A percentile compares a stretch with the other conserved stretches of the same genome.
These are phyloP conservation scores for Fusarium pininemorale DNA, from an alignment of 2,329 filamentous ascomycete genomes.

Conservation along the genomic window DNA sequence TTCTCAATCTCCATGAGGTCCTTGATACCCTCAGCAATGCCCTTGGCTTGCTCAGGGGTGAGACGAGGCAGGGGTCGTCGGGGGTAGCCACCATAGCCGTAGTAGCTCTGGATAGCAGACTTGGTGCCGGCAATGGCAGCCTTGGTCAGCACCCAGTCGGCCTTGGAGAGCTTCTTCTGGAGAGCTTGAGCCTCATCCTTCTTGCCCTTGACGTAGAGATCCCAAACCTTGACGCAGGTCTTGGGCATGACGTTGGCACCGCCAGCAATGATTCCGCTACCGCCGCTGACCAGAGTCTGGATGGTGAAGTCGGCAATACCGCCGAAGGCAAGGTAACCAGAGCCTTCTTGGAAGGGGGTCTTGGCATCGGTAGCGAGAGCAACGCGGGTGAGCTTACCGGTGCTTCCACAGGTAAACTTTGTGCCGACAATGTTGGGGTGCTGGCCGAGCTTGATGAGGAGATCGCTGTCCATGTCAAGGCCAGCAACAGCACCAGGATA, in stretches of 20 bases:
- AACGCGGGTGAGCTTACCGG: constrained; percentile 86
- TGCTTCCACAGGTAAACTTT: constrained; percentile 93
- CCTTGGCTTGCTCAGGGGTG: constrained; percentile 62
- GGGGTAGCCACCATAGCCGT: constrained; percentile 82
- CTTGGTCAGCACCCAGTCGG: constrained; percentile 86
- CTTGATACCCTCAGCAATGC: constrained; percentile 64
- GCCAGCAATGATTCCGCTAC: constrained; percentile 85
- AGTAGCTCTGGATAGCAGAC: constrained; percentile 81
- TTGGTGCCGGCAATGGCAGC: constrained; percentile 88
- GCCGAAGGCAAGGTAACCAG: constrained; percentile 84
- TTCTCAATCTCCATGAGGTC: constrained; percentile 75
- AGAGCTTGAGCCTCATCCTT: constrained; percentile 77
- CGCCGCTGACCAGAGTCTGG: constrained; percentile 81
- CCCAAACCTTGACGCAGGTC: constrained; percentile 80
- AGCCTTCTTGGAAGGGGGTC: constrained; percentile 67
- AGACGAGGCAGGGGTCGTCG: constrained; percentile 76
- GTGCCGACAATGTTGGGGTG: constrained; percentile 88
- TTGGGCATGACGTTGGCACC: constrained; percentile 88
- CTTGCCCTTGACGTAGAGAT: constrained; percentile 77
- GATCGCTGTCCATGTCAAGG: constrained; percentile 89
- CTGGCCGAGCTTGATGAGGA: constrained; percentile 79
- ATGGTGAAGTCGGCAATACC: constrained; percentile 89
- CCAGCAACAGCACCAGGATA: constrained; percentile 88
- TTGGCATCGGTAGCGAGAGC: constrained; percentile 76
- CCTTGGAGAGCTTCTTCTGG: constrained; percentile 80